Evolutionary conservation across 768 basidiomycete species (phyloP).

Genomic region (Amanita subjunquillea): DNA sequence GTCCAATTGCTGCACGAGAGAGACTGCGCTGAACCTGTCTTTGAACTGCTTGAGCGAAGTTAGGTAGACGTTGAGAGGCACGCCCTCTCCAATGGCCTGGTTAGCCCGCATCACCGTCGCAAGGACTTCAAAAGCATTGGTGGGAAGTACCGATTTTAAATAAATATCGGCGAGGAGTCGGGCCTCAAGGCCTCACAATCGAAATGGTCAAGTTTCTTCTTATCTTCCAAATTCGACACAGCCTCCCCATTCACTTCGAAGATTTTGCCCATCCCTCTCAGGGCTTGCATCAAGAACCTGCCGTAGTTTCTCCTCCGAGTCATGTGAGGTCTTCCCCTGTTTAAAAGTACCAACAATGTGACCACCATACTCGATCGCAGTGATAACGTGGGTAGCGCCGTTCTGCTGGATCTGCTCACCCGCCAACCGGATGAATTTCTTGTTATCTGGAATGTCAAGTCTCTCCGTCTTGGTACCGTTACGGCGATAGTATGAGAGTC

Average conservation of each 20-base stretch:
- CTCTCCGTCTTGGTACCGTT: conserved; percentile 3
- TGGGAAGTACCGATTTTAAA: conserved; percentile 3
- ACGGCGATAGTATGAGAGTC: conserved; percentile 5
- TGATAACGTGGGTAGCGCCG: conserved; percentile 11
- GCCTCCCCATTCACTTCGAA: conserved; percentile 7
- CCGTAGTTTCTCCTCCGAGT: background rate
- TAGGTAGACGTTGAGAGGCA: conserved; percentile 8
- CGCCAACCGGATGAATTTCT: background rate
- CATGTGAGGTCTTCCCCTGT: background rate
- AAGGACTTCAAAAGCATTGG: conserved; percentile 8
- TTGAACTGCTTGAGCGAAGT: conserved; percentile 9
- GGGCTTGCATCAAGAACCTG: background rate
- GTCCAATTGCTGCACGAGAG: conserved; percentile 2
- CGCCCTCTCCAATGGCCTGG: conserved; percentile 8
- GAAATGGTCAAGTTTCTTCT: background rate
- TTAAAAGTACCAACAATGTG: conserved; percentile 8
- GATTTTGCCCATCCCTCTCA: conserved; percentile 6
- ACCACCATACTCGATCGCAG: conserved; percentile 10
- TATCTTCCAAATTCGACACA: background rate
- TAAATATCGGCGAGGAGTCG: background rate
- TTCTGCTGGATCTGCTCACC: background rate
- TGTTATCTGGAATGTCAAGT: conserved; percentile 1
- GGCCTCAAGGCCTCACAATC: background rate
- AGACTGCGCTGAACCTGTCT: conserved; percentile 1
- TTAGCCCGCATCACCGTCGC: conserved; percentile 6